These are phyloP conservation scores for Geosmithia flava DNA, from an alignment of 2,329 filamentous ascomycete genomes.

Conservation along the genomic window DNA sequence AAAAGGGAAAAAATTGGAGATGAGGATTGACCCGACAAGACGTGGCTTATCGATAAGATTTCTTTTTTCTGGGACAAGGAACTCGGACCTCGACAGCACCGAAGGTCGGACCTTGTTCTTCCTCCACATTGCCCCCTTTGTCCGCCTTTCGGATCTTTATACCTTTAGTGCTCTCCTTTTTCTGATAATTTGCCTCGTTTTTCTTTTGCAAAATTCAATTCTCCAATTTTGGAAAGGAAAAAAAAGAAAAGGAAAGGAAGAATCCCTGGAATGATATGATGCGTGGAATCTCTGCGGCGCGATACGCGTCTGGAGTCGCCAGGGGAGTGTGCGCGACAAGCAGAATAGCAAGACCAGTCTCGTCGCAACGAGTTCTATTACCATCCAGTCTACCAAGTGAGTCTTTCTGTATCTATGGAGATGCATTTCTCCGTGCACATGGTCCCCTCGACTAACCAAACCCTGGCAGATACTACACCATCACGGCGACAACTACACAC, in stretches of 20 bases:
- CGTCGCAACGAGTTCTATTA: neutral
- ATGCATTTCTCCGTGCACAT: no score
- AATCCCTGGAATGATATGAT: neutral
- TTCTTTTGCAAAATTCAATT: no score
- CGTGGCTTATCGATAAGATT: slow-evolving; percentile 2
- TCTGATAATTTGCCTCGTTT: neutral
- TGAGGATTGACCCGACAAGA: neutral
- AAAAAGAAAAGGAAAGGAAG: neutral
- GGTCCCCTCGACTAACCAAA: no score
- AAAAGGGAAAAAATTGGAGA: slow-evolving; percentile 1
- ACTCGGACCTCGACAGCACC: neutral
- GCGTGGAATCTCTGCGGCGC: neutral
- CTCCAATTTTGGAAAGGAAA: neutral
- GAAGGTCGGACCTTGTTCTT: neutral
- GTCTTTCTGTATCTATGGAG: no score
- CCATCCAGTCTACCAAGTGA: no score
- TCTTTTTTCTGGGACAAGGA: neutral
- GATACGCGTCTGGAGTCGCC: neutral
- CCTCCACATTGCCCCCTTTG: no score
- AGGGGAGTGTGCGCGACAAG: neutral
- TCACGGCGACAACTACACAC: no score
- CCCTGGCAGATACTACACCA: no score
- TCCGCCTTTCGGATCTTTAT: neutral
- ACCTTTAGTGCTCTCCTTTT: neutral
- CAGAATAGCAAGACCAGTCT: neutral